A percentile compares a stretch with the other conserved stretches of the same genome.
Evolutionary conservation across 768 basidiomycete species (phyloP).

Genomic region (Trichaptum fuscoviolaceum): DNA sequence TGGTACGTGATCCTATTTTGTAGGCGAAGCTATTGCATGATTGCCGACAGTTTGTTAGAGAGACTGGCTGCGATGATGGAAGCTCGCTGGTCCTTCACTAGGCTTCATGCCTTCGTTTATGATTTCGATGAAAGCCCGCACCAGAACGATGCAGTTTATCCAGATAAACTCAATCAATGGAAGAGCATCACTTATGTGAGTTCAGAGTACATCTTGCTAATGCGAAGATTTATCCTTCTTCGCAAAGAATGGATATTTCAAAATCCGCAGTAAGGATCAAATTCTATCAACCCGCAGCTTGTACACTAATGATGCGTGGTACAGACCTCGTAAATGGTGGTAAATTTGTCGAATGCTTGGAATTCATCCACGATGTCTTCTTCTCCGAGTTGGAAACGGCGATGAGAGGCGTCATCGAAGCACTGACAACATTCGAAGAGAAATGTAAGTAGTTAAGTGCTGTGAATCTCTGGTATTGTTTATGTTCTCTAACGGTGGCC

Average conservation of each 20-base stretch:
- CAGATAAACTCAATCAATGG: too few relatives aligned
- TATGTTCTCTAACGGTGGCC: neutral
- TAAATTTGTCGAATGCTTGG: neutral
- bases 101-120: too few relatives aligned
- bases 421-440: neutral
- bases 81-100: too few relatives aligned
- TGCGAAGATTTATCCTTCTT: neutral
- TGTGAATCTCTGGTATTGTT: neutral
- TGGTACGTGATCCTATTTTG: too few relatives aligned
- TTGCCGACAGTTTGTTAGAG: too few relatives aligned
- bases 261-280: neutral
- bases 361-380: neutral
- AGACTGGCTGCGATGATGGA: too few relatives aligned
- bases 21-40: too few relatives aligned
- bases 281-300: neutral
- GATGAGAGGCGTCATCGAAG: neutral
- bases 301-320: neutral
- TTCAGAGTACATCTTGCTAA: too few relatives aligned
- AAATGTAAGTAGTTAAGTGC: neutral
- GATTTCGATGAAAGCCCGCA: too few relatives aligned
- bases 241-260: neutral
- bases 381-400: neutral
- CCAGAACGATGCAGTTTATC: too few relatives aligned
- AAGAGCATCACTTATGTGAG: too few relatives aligned
- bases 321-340: neutral